Evolutionary conservation across 257 asterid species (phyloP).

Genomic region (Nicotiana obtusifolia): DNA sequence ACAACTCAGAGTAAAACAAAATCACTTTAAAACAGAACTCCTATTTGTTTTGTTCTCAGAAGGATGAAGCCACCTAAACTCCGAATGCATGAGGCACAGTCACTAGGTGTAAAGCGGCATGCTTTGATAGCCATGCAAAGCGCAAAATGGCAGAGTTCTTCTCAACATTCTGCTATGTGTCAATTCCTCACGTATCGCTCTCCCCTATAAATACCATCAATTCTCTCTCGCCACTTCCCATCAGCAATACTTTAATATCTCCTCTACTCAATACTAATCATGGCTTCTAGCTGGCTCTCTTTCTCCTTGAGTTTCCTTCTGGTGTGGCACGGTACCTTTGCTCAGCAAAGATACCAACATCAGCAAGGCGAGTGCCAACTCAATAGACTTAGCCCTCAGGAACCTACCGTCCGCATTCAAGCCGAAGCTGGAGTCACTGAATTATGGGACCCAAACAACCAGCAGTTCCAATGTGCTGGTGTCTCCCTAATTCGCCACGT

Average conservation of each 20-base stretch:
- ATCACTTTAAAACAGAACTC: not conserved
- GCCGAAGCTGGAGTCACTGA: constrained; percentile 58
- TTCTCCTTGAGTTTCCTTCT: constrained; percentile 21
- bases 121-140: constrained; percentile 12
- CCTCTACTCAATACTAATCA: not conserved
- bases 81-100: not conserved
- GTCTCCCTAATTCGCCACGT: constrained; percentile 33
- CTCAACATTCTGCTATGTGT: constrained; percentile 37
- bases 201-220: constrained; percentile 22
- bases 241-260: not conserved
- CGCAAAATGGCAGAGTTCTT: constrained; percentile 23
- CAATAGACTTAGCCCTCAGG: constrained; percentile 38
- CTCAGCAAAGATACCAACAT: constrained; percentile 24
- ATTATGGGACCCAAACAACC: constrained; percentile 45
- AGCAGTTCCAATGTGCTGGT: constrained; percentile 55
- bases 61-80: constrained; percentile 8
- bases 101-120: constrained; percentile 15
- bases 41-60: not conserved
- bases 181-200: constrained; percentile 5
- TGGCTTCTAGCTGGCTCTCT: constrained; percentile 28
- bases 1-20: not conserved
- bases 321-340: constrained; percentile 29
- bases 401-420: constrained; percentile 29
- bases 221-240: constrained; percentile 23
- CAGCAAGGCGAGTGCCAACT: constrained; percentile 46